A percentile compares a stretch with the other conserved stretches of the same genome.
Evolutionary conservation across 2,329 filamentous ascomycete species (phyloP).

Genomic region (Ophiostoma populinum): DNA sequence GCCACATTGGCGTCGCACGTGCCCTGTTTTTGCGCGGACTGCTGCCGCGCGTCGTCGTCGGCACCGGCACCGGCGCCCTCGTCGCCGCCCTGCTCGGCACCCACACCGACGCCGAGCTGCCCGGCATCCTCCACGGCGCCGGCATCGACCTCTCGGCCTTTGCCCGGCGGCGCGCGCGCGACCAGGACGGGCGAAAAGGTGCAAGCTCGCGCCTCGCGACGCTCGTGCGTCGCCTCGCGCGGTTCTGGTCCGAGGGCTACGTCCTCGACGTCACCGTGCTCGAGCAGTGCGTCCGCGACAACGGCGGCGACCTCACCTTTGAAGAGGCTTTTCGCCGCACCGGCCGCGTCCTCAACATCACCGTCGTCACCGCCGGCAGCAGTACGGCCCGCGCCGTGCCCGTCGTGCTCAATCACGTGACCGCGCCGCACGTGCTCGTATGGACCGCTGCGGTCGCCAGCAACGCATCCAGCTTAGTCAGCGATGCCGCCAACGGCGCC

Average conservation of each 20-base stretch:
- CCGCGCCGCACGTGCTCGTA: slow-evolving; percentile 81
- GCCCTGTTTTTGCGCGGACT: slow-evolving; percentile 66
- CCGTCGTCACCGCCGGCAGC: slow-evolving; percentile 58
- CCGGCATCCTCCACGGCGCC: slow-evolving; percentile 57
- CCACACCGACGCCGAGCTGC: slow-evolving; percentile 71
- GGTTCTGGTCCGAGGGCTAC: slow-evolving; percentile 62
- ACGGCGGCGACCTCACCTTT: slow-evolving; percentile 80
- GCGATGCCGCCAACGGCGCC: slow-evolving; percentile 20
- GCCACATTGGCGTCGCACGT: slow-evolving; percentile 80
- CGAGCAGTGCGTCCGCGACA: slow-evolving; percentile 67
- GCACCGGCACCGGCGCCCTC: slow-evolving; percentile 76
- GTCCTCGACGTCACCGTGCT: slow-evolving; percentile 69
- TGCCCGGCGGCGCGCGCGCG: slow-evolving; percentile 17
- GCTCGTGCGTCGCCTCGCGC: slow-evolving; percentile 43
- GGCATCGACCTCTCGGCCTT: slow-evolving; percentile 75
- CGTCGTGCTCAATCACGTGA: slow-evolving; percentile 78
- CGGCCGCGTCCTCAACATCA: slow-evolving; percentile 81
- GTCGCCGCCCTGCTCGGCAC: slow-evolving; percentile 79
- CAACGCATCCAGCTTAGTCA: slow-evolving; percentile 33
- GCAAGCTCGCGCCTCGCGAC: slow-evolving; percentile 28
- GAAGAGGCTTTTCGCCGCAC: slow-evolving; percentile 80
- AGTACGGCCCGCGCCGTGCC: slow-evolving; percentile 44
- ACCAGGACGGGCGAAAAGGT: not conserved
- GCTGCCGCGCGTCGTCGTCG: slow-evolving; percentile 77
- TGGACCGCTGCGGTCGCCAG: slow-evolving; percentile 66